Base-by-base conservation (phyloP, 352 stramenopile genomes). In the Phytophthora boehmeriae region DNA sequence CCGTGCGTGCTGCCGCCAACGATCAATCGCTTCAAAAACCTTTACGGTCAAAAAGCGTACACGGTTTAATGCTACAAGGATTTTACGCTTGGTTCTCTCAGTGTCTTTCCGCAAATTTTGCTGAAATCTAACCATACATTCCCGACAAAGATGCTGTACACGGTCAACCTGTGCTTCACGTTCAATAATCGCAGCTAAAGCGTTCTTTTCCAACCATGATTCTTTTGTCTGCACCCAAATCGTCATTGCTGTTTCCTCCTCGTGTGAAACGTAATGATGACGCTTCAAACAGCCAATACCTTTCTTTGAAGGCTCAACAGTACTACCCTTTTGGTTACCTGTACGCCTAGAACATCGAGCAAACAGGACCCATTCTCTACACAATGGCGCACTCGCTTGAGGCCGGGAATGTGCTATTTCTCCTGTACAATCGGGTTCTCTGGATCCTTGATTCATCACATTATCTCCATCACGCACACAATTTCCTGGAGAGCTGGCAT, bases 321-420 rank as follows among this genome's bases (percentile, higher is more conserved):
- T 32, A 16, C 35, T 27, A 53, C 23, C 22, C 4, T 2, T 13
- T 17, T 22, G 28, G 14, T 27, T 45, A 1, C 62, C 47, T 17
- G 55, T 20, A 39, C 49, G 50, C 22, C 59, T 75, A 4, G 74
- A 83, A 49, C 86, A 94, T 1, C 63, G 63, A 42, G 79, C 52
- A 22, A 94, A 89, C 1, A 92, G 42, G 0, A 92, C 78, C 86
- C 86, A 94, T 54, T 90, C 83, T 52, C 78, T 68, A 48, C 86
- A 94, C 2, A 94, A 54, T 16, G 65, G 44, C 0, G 78, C 66
- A 47, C 51, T 81, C 6, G 74, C 65, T 49, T 85, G 63, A 9
- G 61, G 54, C 20, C 81, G 65, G 4, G 83, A 90, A 5, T 51
- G 28, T n/a, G 62, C 66, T 10, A 89, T 27, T 50, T 82, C 68